Conservation (phyloP, 2,329 filamentous ascomycete genomes). For the Aspergillus unguis region DNA sequence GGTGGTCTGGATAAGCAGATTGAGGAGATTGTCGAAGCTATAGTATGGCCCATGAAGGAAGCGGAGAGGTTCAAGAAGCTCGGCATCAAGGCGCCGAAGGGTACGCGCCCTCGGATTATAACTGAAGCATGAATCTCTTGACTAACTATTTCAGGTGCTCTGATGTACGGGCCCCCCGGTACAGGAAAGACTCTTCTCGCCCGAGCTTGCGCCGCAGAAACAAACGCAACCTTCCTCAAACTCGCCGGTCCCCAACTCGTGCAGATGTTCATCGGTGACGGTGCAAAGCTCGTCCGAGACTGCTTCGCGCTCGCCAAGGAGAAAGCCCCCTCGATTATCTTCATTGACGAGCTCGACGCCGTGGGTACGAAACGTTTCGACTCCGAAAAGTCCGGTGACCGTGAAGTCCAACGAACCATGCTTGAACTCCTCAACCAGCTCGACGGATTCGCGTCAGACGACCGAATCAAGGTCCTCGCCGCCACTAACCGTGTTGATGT, state of each 20-base stretch:
- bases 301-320: constrained; percentile 97
- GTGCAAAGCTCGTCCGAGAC: constrained; percentile 94
- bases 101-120: constrained; percentile 50
- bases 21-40: constrained; percentile 95
- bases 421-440: constrained; percentile 97
- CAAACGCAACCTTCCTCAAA: constrained; percentile 97
- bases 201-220: constrained; percentile 94
- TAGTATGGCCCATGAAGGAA: constrained; percentile 99
- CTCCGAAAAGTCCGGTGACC: constrained; percentile 94
- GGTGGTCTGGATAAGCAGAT: constrained; percentile 98
- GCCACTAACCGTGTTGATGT: constrained; percentile 95
- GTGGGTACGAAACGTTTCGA: constrained; percentile 99
- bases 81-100: constrained; percentile 98
- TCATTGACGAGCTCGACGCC: constrained; percentile 97
- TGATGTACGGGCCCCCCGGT: constrained; percentile 80
- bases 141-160: constrained; percentile 61
- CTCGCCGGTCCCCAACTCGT: constrained; percentile 95
- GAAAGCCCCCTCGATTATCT: constrained; percentile 98
- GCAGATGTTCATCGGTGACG: constrained; percentile 99
- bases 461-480: constrained; percentile 92
- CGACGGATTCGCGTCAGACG: constrained; percentile 94
- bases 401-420: constrained; percentile 98
- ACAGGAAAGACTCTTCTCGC: constrained; percentile 62
- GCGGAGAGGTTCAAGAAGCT: constrained; percentile 99
- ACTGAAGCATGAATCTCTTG: background rate